Base-by-base conservation (phyloP, 768 basidiomycete genomes). In the Gymnopilus junonius region DNA sequence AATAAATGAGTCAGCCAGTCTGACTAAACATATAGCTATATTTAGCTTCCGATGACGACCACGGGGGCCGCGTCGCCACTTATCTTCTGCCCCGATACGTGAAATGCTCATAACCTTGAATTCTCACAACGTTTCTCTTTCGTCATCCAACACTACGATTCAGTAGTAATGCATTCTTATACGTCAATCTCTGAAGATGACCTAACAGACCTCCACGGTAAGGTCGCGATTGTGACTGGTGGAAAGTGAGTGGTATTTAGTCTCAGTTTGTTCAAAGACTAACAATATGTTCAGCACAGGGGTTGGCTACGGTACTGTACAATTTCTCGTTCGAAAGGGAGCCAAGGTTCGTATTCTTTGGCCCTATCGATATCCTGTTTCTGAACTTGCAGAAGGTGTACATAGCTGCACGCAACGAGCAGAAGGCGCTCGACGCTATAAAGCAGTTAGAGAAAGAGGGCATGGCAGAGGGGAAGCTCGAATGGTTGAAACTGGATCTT, bases 191-290 rank as follows among this genome's bases (percentile, higher is more conserved):
- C 76, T 1, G 72, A 71, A 20, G 71, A 67, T 15, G 84, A 85
- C 58, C 73, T 85, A 15, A 75, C 77, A n/a, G 79, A 84, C 68
- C 72, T 84, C 4, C 74, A 69, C 0, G 83, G 81, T 20, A 82
- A 80, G 61, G 80, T 84, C 2, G 80, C 75, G 1, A 67, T 86
- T 20, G 81, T 85, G 31, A 83, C 82, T 0, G 85, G 85, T 11
- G 84, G 83, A 58, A 82, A 79, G 82, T 81, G 48, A 50, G 53
- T 73, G 14, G 12, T 25, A 27, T 25, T 20, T 1, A 32, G 25
- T 43, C 8, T 32, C 17, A 14, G 8, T 1, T 4, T 21, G 17
- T 40, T 39, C 34, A 27, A 35, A 2, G 17, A 21, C 50, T 31
- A 21, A 7, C 20, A n/a, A 20, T 12, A 11, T 31, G 32, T 34